phyloP scores from a whole-genome alignment of 2,329 filamentous ascomycete genomes.

The Malbranchea zuffiana region DNA sequence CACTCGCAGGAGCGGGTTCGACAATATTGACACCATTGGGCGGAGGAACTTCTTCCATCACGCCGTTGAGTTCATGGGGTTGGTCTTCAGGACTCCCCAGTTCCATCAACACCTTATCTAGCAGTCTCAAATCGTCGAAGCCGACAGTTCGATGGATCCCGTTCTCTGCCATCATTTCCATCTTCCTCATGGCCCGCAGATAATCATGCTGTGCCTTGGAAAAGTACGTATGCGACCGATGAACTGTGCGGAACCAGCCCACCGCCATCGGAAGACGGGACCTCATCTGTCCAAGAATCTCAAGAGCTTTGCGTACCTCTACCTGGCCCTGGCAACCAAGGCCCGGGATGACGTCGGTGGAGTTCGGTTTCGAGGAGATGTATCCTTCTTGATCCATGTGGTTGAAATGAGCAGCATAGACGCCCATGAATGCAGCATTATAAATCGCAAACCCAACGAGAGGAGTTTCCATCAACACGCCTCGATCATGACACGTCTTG shows the following conservation, averaged over 20 bases:
- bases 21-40: slow-evolving; percentile 17
- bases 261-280: slow-evolving; percentile 31
- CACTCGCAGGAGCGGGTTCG: slow-evolving; percentile 28
- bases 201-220: slow-evolving; percentile 30
- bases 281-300: slow-evolving; percentile 33
- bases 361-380: slow-evolving; percentile 28
- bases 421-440: slow-evolving; percentile 40
- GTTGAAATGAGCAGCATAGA: slow-evolving; percentile 45
- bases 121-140: slow-evolving; percentile 22
- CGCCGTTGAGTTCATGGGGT: slow-evolving; percentile 21
- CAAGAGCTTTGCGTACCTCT: slow-evolving; percentile 29
- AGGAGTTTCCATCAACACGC: slow-evolving; percentile 44
- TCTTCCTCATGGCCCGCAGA: slow-evolving; percentile 25
- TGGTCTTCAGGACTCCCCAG: slow-evolving; percentile 33
- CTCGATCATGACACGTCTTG: slow-evolving; percentile 40
- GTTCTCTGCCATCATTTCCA: slow-evolving; percentile 21
- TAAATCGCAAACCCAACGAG: slow-evolving; percentile 47
- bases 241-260: slow-evolving; percentile 36
- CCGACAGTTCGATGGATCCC: slow-evolving; percentile 15
- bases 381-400: slow-evolving; percentile 45
- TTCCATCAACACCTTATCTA: slow-evolving; percentile 33
- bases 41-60: slow-evolving; percentile 25
- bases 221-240: slow-evolving; percentile 34
- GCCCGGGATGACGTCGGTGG: slow-evolving; percentile 15
- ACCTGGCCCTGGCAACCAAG: slow-evolving; percentile 22